Conservation (phyloP, 2,329 filamentous ascomycete species). For the Aspergillus neoniger region DNA sequence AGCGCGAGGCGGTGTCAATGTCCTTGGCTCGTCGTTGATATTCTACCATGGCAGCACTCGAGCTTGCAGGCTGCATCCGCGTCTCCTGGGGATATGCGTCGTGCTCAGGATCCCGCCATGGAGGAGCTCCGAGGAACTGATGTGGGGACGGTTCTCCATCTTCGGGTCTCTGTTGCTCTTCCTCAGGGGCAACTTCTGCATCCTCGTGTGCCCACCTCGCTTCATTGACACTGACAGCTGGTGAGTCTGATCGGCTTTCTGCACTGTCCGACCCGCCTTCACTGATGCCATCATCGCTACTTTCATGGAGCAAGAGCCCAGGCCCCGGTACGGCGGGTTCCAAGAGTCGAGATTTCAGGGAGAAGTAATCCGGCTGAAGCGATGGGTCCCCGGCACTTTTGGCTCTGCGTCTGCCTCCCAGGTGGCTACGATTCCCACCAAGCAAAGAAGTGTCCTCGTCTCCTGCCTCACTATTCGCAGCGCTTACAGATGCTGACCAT, state of each 20-base stretch:
- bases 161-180: slow-evolving; percentile 28
- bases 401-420: slow-evolving; percentile 46
- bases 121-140: slow-evolving; percentile 44
- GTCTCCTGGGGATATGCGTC: slow-evolving; percentile 32
- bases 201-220: slow-evolving; percentile 24
- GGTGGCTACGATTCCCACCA: slow-evolving; percentile 24
- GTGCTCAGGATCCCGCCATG: slow-evolving; percentile 52
- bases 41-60: slow-evolving; percentile 57
- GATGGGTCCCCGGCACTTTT: slow-evolving; percentile 45
- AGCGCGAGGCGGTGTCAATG: slow-evolving; percentile 55
- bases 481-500: slow-evolving; percentile 56
- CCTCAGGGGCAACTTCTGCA: slow-evolving; percentile 24
- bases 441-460: slow-evolving; percentile 29
- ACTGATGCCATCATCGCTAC: slow-evolving; percentile 39
- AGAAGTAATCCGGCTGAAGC: slow-evolving; percentile 39
- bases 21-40: slow-evolving; percentile 54
- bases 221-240: slow-evolving; percentile 31
- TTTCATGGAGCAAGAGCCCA: slow-evolving; percentile 50
- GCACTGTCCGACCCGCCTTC: slow-evolving; percentile 30
- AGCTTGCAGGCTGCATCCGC: slow-evolving; percentile 52
- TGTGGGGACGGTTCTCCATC: slow-evolving; percentile 36
- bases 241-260: slow-evolving; percentile 29
- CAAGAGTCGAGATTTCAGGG: slow-evolving; percentile 25
- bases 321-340: slow-evolving; percentile 54
- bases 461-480: slow-evolving; percentile 46